Conservation (phyloP, 495 filamentous ascomycete species). For the Podospora pseudoanserina region DNA sequence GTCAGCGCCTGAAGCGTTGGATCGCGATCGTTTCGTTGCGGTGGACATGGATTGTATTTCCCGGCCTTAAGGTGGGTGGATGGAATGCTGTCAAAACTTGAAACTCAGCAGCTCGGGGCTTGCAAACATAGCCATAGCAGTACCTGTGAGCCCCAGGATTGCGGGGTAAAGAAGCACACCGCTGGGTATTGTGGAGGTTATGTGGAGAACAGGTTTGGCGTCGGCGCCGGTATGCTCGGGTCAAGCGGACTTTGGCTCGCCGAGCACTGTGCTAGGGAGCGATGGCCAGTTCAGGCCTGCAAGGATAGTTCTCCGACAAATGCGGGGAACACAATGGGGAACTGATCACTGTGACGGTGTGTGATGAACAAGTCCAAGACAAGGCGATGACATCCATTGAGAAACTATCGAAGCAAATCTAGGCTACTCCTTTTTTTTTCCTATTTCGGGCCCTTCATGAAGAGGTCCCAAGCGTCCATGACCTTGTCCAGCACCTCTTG, state of each 20-base stretch:
- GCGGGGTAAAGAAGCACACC: neutral
- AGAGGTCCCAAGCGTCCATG: neutral
- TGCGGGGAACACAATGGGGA: too few species aligned
- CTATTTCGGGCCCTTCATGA: neutral
- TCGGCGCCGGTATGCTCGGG: neutral
- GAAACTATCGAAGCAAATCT: neutral
- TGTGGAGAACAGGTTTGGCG: neutral
- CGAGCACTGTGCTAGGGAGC: too few species aligned
- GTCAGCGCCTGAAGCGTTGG: neutral
- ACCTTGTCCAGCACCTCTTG: neutral
- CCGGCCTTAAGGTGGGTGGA: neutral
- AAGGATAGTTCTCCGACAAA: too few species aligned
- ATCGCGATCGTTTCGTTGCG: neutral
- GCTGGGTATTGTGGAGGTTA: too few species aligned
- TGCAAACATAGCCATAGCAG: neutral
- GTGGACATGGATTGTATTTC: neutral
- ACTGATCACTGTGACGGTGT: too few species aligned
- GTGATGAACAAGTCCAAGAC: too few species aligned
- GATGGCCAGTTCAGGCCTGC: too few species aligned
- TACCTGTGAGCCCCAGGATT: neutral
- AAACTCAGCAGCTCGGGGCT: neutral
- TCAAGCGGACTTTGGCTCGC: too few species aligned
- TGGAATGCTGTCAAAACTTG: neutral
- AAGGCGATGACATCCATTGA: neutral
- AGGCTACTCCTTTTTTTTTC: neutral